phyloP scores from a whole-genome alignment of 352 stramenopile genomes.

The Pythium dissimile region DNA sequence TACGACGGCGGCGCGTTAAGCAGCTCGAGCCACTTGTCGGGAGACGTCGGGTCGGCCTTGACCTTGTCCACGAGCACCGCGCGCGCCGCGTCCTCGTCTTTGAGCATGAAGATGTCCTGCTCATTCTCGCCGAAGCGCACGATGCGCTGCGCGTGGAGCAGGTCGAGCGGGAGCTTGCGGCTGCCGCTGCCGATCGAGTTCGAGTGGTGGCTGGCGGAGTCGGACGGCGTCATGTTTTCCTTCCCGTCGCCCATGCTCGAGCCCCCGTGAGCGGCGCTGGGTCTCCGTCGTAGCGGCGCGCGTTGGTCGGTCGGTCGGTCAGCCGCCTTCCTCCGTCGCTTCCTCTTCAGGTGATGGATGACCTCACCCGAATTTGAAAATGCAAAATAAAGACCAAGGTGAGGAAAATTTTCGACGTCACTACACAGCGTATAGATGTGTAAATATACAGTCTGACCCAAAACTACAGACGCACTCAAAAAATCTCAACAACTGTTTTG shows the following conservation, averaged over 20 bases:
- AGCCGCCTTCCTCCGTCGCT: too few species aligned
- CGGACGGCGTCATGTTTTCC: conserved; percentile 17
- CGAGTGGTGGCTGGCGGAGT: conserved; percentile 3
- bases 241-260: conserved; percentile 17
- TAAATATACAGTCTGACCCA: too few species aligned
- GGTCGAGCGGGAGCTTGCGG: conserved; percentile 8
- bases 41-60: conserved; percentile 39
- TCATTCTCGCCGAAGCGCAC: conserved; percentile 64
- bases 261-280: background rate
- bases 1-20: conserved; percentile 43
- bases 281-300: too few species aligned
- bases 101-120: conserved; percentile 55
- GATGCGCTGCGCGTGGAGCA: conserved; percentile 27
- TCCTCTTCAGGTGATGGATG: too few species aligned
- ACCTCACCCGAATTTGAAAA: conserved; percentile 25
- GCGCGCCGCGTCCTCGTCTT: conserved; percentile 38
- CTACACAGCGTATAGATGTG: too few species aligned
- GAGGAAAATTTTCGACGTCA: conserved; percentile 1
- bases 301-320: too few species aligned
- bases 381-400: conserved; percentile 21
- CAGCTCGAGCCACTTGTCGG: conserved; percentile 50
- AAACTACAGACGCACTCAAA: too few species aligned
- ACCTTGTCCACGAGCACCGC: conserved; percentile 42
- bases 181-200: conserved; percentile 7
- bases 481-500: too few species aligned